Conservation (phyloP, 164 flowering plant genomes). For the Dillenia suffruticosa region DNA sequence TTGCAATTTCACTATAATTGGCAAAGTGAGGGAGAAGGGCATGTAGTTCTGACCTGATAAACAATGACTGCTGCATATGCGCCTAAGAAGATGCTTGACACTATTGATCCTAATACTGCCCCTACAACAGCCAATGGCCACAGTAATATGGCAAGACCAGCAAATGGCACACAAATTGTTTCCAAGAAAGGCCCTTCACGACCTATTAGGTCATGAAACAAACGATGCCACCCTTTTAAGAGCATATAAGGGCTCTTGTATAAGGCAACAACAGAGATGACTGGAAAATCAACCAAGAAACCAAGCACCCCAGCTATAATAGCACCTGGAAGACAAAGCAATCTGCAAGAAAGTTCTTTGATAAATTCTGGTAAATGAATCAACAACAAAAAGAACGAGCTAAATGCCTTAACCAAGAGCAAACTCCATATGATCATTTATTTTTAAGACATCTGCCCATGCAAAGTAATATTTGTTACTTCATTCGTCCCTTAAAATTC, state of each 20-base stretch:
- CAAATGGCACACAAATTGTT: conserved; percentile 93
- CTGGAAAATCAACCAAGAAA: conserved; percentile 44
- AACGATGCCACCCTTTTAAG: conserved; percentile 86
- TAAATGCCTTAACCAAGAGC: no score
- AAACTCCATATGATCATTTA: no score
- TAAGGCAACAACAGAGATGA: conserved; percentile 59
- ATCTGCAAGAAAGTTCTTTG: conserved; percentile 33
- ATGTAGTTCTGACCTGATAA: conserved; percentile 56
- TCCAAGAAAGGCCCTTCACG: conserved; percentile 97
- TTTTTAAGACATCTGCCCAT: no score
- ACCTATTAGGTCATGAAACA: conserved; percentile 86
- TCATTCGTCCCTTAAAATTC: no score
- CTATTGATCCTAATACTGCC: conserved; percentile 59
- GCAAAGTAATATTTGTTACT: no score
- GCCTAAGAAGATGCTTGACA: conserved; percentile 69
- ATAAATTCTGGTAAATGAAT: no score
- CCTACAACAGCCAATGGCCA: conserved; percentile 88
- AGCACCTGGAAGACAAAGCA: conserved; percentile 62
- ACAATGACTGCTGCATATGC: conserved; percentile 76
- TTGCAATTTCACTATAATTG: no score
- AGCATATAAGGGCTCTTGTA: conserved; percentile 86
- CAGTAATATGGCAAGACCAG: conserved; percentile 83
- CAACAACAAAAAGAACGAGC: no score
- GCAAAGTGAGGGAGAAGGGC: no score
- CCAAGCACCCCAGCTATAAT: conserved; percentile 58